These are phyloP conservation scores for Curvularia lunata DNA, from an alignment of 2,329 filamentous ascomycete species.

Conservation along the genomic window DNA sequence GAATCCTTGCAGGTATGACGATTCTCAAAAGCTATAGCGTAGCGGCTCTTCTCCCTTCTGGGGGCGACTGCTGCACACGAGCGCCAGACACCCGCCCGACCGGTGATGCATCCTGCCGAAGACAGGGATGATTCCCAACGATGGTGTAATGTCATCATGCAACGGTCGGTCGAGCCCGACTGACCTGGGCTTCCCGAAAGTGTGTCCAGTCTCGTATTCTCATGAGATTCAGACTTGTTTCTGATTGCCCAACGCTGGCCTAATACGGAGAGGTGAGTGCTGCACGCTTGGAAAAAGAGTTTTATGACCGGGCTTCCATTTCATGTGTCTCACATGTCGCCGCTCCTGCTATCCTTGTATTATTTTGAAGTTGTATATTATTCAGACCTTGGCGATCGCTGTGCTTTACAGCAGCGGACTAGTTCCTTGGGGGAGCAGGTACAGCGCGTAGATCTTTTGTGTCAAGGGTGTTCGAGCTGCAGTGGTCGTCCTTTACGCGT, in stretches of 20 bases:
- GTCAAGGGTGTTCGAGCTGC: slow-evolving; percentile 3
- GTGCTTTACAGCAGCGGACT: slow-evolving; percentile 4
- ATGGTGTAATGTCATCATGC: neutral
- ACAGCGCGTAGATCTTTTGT: slow-evolving; percentile 4
- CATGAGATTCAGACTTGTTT: slow-evolving; percentile 4
- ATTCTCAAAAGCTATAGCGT: neutral
- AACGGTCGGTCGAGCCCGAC: neutral
- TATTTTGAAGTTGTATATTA: neutral
- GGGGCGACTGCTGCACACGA: neutral
- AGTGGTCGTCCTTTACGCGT: neutral
- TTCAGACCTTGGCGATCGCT: neutral
- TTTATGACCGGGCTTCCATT: neutral
- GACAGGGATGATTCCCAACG: neutral
- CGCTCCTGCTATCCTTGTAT: neutral
- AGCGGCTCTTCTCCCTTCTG: slow-evolving; percentile 1
- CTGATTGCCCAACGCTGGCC: neutral
- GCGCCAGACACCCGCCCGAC: neutral
- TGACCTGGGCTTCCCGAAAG: neutral
- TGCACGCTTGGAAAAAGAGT: neutral
- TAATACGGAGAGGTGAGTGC: neutral
- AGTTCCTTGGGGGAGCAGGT: neutral
- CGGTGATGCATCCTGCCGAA: slow-evolving; percentile 5
- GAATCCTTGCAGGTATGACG: neutral
- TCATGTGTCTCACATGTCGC: neutral
- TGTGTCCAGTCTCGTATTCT: neutral